Evolutionary conservation across 306 rosid species (phyloP).

Genomic region (Sindora glabra): DNA sequence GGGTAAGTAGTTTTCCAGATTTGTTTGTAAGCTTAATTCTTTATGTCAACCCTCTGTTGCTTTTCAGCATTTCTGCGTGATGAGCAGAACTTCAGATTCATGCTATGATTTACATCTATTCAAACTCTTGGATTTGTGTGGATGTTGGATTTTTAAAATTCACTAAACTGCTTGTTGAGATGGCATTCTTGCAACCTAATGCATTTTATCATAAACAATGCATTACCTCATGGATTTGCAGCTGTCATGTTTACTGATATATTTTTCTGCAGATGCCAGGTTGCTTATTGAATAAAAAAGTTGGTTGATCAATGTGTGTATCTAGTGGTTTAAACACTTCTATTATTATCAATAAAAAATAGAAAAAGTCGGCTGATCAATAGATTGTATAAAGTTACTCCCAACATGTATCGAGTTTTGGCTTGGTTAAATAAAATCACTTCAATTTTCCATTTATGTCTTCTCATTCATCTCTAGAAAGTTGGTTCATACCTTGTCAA

Average conservation of each 20-base stretch:
- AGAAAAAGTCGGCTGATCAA: not conserved
- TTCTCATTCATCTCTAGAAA: not conserved
- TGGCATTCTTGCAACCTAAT: not conserved
- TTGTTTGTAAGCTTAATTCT: not conserved
- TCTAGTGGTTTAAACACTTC: too few relatives aligned
- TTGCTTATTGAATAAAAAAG: too few relatives aligned
- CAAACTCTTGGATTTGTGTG: not conserved
- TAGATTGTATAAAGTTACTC: not conserved
- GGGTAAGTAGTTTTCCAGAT: conserved; percentile 41
- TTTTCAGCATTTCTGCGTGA: not conserved
- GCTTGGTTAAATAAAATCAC: too few relatives aligned
- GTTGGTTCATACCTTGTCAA: too few relatives aligned
- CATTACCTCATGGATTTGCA: not conserved
- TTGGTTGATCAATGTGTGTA: too few relatives aligned
- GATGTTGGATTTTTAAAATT: not conserved
- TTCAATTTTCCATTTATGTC: too few relatives aligned
- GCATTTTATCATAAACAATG: not conserved
- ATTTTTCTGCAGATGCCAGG: not conserved
- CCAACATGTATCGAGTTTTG: too few relatives aligned
- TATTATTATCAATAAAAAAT: too few relatives aligned
- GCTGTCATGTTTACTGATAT: too few relatives aligned
- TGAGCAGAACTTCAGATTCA: too few relatives aligned
- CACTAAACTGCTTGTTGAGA: not conserved
- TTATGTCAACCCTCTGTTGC: not conserved
- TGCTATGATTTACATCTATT: too few relatives aligned